Evolutionary conservation across 2,329 filamentous ascomycete species (phyloP).

Genomic region (Arthroderma sp.): DNA sequence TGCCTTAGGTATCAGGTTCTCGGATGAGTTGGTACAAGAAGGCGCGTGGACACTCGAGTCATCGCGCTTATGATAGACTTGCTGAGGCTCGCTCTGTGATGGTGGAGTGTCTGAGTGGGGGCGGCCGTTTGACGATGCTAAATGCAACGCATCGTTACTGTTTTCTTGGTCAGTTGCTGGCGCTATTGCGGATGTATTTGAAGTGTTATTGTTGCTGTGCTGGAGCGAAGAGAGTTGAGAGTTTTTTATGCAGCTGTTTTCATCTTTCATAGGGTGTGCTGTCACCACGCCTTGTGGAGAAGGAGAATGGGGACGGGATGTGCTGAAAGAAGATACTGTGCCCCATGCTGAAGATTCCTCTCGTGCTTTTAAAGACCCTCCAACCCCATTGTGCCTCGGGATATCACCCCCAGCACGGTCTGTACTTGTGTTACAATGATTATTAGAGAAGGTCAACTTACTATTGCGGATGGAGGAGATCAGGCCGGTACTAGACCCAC

Average conservation of each 20-base stretch:
- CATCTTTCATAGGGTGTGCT: neutral
- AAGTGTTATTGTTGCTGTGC: neutral
- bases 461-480: slow-evolving; percentile 7
- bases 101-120: no score
- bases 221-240: neutral
- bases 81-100: no score
- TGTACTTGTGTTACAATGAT: neutral
- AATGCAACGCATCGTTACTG: slow-evolving; percentile 9
- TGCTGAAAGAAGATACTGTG: neutral
- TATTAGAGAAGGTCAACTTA: slow-evolving; percentile 9
- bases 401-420: no score
- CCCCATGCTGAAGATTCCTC: slow-evolving; percentile 1
- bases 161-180: slow-evolving; percentile 8
- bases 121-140: neutral
- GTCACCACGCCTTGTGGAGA: neutral
- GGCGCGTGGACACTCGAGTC: slow-evolving; percentile 1
- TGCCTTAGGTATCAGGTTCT: slow-evolving; percentile 3
- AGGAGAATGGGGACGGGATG: slow-evolving; percentile 1
- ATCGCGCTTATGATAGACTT: neutral
- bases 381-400: no score
- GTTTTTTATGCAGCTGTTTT: neutral
- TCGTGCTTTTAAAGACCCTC: neutral
- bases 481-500: slow-evolving; percentile 1
- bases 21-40: slow-evolving; percentile 1
- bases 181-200: neutral